Percentiles rank a stretch among this genome's conserved stretches.
phyloP scores from a whole-genome alignment of 2,329 filamentous ascomycete genomes.

The Fusarium coicis region DNA sequence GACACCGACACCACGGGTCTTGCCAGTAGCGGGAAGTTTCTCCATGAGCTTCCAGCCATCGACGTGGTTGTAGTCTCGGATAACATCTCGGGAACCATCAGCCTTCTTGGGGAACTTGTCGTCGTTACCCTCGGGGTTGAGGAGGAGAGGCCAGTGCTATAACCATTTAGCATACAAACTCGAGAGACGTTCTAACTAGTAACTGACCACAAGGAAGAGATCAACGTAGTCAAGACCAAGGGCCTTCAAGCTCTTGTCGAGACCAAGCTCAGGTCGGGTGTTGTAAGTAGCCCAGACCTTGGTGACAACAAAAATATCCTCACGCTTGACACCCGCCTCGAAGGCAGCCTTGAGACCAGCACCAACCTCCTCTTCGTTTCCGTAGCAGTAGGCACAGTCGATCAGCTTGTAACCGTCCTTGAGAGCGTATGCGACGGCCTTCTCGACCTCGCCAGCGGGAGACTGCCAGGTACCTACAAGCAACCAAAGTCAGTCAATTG shows the following conservation, averaged over 20 bases:
- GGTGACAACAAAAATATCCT: slow-evolving; percentile 84
- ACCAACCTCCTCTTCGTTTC: slow-evolving; percentile 86
- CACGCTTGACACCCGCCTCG: slow-evolving; percentile 74
- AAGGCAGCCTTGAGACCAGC: slow-evolving; percentile 80
- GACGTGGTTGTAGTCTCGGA: slow-evolving; percentile 74
- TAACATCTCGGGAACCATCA: slow-evolving; percentile 80
- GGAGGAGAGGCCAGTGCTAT: slow-evolving; percentile 82
- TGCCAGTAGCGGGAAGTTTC: slow-evolving; percentile 69
- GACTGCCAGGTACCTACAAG: slow-evolving; percentile 73
- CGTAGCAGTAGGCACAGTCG: slow-evolving; percentile 81
- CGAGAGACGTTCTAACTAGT: rapidly evolving
- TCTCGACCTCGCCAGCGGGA: slow-evolving; percentile 65
- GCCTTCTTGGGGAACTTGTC: slow-evolving; percentile 79
- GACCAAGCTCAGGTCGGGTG: slow-evolving; percentile 72
- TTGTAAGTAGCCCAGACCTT: slow-evolving; percentile 89
- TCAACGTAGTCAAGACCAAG: slow-evolving; percentile 85
- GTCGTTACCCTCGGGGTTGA: slow-evolving; percentile 83
- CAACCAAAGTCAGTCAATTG: slow-evolving; percentile 14
- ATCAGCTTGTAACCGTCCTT: slow-evolving; percentile 68
- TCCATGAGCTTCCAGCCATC: slow-evolving; percentile 84
- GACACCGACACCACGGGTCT: slow-evolving; percentile 65
- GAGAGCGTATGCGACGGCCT: slow-evolving; percentile 69
- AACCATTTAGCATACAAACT: not conserved
- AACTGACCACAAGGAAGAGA: slow-evolving; percentile 73
- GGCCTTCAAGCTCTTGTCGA: slow-evolving; percentile 78